phyloP scores from a whole-genome alignment of 106 monocot genomes.

The Allium cepa region DNA sequence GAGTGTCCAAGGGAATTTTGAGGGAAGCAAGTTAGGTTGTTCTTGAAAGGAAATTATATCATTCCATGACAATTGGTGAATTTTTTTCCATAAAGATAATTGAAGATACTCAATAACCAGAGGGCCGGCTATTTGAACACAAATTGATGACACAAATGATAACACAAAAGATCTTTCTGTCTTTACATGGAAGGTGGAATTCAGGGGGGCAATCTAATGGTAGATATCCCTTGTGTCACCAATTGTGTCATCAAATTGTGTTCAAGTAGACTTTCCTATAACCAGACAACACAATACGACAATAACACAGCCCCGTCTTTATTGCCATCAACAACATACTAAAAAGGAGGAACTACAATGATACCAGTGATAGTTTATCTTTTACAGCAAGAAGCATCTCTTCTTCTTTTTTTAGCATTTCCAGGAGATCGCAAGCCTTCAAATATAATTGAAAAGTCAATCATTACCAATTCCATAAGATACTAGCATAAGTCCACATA shows the following conservation, averaged over 20 bases:
- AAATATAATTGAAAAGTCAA: conserved; percentile 4
- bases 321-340: neutral
- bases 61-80: too few relatives aligned
- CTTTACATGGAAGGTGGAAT: too few relatives aligned
- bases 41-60: too few relatives aligned
- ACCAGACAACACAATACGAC: neutral
- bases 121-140: too few relatives aligned
- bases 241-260: too few relatives aligned
- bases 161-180: too few relatives aligned
- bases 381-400: conserved; percentile 88
- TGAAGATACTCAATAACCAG: neutral
- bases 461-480: neutral
- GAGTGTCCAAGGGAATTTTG: too few relatives aligned
- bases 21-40: too few relatives aligned
- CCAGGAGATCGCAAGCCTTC: conserved; percentile 90
- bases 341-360: neutral
- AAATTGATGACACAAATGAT: too few relatives aligned
- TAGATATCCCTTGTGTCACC: too few relatives aligned
- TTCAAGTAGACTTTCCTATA: neutral
- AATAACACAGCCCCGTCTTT: neutral
- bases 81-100: too few relatives aligned
- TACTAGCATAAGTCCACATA: neutral
- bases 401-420: conserved; percentile 98
- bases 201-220: too few relatives aligned
- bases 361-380: conserved; percentile 64